Evolutionary conservation across 495 filamentous ascomycete genomes (phyloP), one percentile per base, ranked within the genome.

Genomic region (Aspergillus heteromorphus): DNA sequence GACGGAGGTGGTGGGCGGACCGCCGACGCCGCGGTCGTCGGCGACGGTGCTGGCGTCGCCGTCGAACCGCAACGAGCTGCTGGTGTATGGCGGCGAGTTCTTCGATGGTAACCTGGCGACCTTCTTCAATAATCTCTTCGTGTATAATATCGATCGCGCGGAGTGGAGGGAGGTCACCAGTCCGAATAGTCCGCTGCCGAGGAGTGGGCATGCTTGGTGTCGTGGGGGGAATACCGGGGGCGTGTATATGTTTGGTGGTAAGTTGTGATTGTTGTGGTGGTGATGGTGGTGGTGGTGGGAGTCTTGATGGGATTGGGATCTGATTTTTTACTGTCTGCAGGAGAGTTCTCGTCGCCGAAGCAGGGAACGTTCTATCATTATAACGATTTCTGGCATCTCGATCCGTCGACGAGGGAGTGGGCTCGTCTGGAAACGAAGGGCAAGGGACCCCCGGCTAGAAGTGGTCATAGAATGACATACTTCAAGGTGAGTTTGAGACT

Each of bases 321-420:
- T 27, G 7, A 27, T 27, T 27, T 27, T 3, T 27, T 82, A n/a
- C n/a, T 56, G 70, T 7, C 14, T 45, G 36, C 41, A 72, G 70
- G 74, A 40, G 81, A 84, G 60, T 86, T 86, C 49, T 88, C 82
- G 2, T 85, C 79, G 8, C 93, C 93, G 1, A 98, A 97, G 63
- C 93, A 98, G 67, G 93, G 93, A 4, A 98, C 92, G 1, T 98
- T 98, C 66, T 97, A 98, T 65, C 93, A 98, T 62, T 98, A 98
- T 73, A 95, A 96, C 68, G 93, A 97, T 65, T 97, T 97, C 66
- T 98, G 93, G 93, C 79, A 88, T 27, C 83, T 97, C 31, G 90
- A 96, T 49, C 83, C 90, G 0, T 76, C 79, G 6, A 81, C 84
- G 0, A 79, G 88, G 52, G 93, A 98, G 73, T 98, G 93, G 93